phyloP scores from a whole-genome alignment of 352 stramenopile species.

The Globisporangium acanthophoron region DNA sequence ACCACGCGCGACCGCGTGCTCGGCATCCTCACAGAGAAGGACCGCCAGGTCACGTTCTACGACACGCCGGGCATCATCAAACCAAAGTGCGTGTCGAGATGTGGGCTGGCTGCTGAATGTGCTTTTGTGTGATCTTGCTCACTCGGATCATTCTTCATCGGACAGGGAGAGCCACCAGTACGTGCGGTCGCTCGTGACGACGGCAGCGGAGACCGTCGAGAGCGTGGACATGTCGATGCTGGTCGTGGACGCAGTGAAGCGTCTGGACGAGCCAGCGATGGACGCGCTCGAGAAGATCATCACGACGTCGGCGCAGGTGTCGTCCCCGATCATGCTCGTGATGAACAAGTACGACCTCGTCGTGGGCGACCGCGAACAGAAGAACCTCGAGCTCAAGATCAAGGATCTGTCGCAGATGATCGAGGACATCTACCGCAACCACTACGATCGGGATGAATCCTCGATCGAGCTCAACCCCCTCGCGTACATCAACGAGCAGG shows the following conservation, averaged over 20 bases:
- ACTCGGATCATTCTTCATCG: neutral
- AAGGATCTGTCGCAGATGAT: slow-evolving; percentile 81
- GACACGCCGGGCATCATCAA: slow-evolving; percentile 86
- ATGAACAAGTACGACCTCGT: slow-evolving; percentile 86
- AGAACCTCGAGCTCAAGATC: slow-evolving; percentile 59
- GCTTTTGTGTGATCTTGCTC: neutral
- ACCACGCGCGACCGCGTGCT: slow-evolving; percentile 77
- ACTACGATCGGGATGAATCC: slow-evolving; percentile 51
- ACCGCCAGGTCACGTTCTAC: slow-evolving; percentile 81
- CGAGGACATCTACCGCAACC: slow-evolving; percentile 61
- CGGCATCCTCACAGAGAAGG: slow-evolving; percentile 68
- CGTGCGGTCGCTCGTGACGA: slow-evolving; percentile 73
- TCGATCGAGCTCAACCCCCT: slow-evolving; percentile 58
- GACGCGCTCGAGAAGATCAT: slow-evolving; percentile 76
- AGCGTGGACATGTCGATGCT: slow-evolving; percentile 85
- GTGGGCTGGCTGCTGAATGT: neutral
- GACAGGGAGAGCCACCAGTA: slow-evolving; percentile 70
- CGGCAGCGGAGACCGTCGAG: slow-evolving; percentile 69
- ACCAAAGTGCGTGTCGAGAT: slow-evolving; percentile 40
- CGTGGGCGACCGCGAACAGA: slow-evolving; percentile 31
- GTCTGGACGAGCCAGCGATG: slow-evolving; percentile 70
- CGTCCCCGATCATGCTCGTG: slow-evolving; percentile 77
- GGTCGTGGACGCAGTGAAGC: slow-evolving; percentile 81
- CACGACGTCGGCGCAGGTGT: slow-evolving; percentile 66
- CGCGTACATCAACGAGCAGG: slow-evolving; percentile 66